These are phyloP conservation scores for Drosera spatulata DNA, from an alignment of 179 eudicot species.

Conservation along the genomic window DNA sequence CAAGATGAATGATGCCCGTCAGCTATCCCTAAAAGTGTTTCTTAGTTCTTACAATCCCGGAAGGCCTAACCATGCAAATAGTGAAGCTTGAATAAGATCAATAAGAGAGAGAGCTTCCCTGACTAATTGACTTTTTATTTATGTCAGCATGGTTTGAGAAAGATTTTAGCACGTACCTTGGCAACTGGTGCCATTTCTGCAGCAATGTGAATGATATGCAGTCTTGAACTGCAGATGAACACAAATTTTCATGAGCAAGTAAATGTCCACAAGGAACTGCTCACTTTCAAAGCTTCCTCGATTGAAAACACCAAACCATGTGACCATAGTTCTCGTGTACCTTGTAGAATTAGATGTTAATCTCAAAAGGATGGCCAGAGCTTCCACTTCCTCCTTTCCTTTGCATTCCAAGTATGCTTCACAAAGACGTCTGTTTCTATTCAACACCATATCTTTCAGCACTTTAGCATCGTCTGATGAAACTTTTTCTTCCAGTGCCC, in stretches of 20 bases:
- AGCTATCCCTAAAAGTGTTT: no score
- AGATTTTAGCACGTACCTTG: slow-evolving; percentile 41
- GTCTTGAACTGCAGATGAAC: slow-evolving; percentile 52
- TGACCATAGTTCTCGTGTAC: slow-evolving; percentile 21
- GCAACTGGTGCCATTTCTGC: slow-evolving; percentile 99
- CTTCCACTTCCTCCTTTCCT: slow-evolving; percentile 55
- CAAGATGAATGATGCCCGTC: no score
- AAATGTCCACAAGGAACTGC: not conserved
- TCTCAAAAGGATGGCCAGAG: slow-evolving; percentile 37
- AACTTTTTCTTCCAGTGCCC: slow-evolving; percentile 82
- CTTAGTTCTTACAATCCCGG: no score
- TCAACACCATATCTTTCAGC: slow-evolving; percentile 82
- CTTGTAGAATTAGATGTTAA: slow-evolving; percentile 45
- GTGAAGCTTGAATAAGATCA: no score
- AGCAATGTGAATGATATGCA: slow-evolving; percentile 87
- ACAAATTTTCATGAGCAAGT: slow-evolving; percentile 1
- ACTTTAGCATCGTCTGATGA: slow-evolving; percentile 43
- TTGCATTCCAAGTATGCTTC: slow-evolving; percentile 64
- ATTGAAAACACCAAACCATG: not conserved
- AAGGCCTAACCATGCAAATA: no score
- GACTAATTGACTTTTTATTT: no score
- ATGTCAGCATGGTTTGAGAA: no score
- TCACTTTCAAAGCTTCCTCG: not conserved
- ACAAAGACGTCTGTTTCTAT: slow-evolving; percentile 52
- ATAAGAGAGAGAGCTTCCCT: no score